Evolutionary conservation across 257 asterid genomes (phyloP).

Genomic region (Buddleja alternifolia): DNA sequence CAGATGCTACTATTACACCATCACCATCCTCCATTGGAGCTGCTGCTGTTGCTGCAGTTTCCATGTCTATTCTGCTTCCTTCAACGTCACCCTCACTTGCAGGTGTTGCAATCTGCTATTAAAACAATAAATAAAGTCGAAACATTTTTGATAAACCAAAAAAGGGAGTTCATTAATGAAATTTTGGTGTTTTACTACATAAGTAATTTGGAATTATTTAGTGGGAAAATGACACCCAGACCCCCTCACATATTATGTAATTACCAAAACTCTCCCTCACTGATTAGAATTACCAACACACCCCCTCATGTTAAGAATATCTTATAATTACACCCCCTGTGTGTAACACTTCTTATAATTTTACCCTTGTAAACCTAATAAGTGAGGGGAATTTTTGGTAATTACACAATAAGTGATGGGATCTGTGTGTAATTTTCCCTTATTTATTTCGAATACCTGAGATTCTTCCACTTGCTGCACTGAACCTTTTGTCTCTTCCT

Average conservation of each 20-base stretch:
- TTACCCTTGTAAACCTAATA: too few species aligned
- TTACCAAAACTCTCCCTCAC: too few species aligned
- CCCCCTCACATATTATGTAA: too few species aligned
- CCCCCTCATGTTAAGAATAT: too few species aligned
- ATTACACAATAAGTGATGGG: too few species aligned
- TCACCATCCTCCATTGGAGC: constrained; percentile 51
- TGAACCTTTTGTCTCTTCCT: constrained; percentile 73
- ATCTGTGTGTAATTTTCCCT: too few species aligned
- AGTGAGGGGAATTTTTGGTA: too few species aligned
- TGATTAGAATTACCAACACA: too few species aligned
- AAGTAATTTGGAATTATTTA: too few species aligned
- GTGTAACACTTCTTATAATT: too few species aligned
- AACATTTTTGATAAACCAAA: background rate
- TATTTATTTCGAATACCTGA: constrained; percentile 64
- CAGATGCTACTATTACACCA: constrained; percentile 49
- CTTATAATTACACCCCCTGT: too few species aligned
- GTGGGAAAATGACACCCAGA: too few species aligned
- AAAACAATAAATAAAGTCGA: background rate
- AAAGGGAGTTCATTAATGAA: background rate
- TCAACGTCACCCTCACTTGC: constrained; percentile 63
- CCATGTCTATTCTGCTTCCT: constrained; percentile 55
- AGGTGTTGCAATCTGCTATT: constrained; percentile 48
- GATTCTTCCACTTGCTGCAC: constrained; percentile 69
- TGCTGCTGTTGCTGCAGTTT: constrained; percentile 48
- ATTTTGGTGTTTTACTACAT: background rate